phyloP scores from a whole-genome alignment of 441 rosid species.

The Aleurites moluccanus region DNA sequence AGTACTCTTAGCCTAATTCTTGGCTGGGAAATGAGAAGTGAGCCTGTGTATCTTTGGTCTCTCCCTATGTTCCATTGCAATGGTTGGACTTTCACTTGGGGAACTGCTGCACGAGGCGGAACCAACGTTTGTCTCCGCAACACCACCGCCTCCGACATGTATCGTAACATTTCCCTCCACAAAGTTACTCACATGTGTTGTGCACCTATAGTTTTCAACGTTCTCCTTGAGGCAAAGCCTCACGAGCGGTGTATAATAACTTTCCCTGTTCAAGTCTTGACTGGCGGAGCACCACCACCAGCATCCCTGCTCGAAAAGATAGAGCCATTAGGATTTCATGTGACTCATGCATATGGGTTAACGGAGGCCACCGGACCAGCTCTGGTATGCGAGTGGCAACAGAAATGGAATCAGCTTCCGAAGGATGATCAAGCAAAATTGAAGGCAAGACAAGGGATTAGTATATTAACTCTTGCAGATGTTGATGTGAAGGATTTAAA shows the following conservation, averaged over 20 bases:
- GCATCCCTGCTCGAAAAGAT: conserved; percentile 44
- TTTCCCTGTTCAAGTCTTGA: conserved; percentile 44
- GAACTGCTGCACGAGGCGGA: conserved; percentile 65
- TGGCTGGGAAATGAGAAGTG: conserved; percentile 60
- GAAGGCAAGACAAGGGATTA: conserved; percentile 63
- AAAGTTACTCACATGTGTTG: conserved; percentile 71
- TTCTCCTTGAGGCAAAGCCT: conserved; percentile 49
- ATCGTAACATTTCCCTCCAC: conserved; percentile 41
- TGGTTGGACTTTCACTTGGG: conserved; percentile 80
- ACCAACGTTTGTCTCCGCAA: conserved; percentile 63
- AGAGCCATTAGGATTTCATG: conserved; percentile 47
- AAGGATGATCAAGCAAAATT: conserved; percentile 36
- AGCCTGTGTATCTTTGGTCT: conserved; percentile 64
- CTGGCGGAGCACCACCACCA: conserved; percentile 71
- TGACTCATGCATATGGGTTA: conserved; percentile 63
- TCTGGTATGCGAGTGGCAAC: conserved; percentile 67
- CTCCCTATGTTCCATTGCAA: conserved; percentile 81
- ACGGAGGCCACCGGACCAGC: conserved; percentile 73
- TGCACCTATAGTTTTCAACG: conserved; percentile 62
- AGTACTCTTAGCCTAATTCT: conserved; percentile 49
- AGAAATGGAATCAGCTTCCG: conserved; percentile 58
- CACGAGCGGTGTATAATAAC: conserved; percentile 27
- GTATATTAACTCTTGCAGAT: conserved; percentile 44
- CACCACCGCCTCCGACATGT: conserved; percentile 49
- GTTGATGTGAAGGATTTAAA: conserved; percentile 53